Conservation (phyloP, 1,284 basidiomycete species). For the Takashimella koratensis region DNA sequence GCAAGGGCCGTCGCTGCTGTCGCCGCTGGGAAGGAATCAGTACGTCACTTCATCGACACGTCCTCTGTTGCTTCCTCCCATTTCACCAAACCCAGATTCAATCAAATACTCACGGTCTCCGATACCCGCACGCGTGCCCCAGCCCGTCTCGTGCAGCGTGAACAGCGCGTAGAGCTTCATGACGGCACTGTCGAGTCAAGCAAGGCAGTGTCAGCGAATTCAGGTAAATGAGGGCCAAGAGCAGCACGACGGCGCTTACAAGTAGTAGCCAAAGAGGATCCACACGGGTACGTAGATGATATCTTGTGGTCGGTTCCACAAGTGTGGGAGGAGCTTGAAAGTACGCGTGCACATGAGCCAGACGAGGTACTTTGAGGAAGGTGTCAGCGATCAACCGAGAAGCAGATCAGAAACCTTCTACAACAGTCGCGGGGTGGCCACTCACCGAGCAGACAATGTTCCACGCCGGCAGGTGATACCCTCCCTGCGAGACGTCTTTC, state of each 20-base stretch:
- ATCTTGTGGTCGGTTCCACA: constrained; percentile 78
- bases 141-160: constrained; percentile 82
- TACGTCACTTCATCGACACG: too few species aligned
- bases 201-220: constrained; percentile 4
- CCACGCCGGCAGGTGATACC: constrained; percentile 88
- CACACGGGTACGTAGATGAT: constrained; percentile 88
- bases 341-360: constrained; percentile 81
- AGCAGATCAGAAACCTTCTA: not conserved
- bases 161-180: constrained; percentile 82
- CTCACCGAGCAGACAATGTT: constrained; percentile 60
- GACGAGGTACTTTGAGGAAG: constrained; percentile 60
- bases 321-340: constrained; percentile 79
- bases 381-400: not conserved
- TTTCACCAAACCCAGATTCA: too few species aligned
- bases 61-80: too few species aligned
- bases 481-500: constrained; percentile 62
- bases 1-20: not conserved
- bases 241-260: too few species aligned
- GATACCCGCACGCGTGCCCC: constrained; percentile 87
- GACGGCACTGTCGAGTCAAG: constrained; percentile 64
- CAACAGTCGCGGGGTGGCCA: too few species aligned
- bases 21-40: too few species aligned
- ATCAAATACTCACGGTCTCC: constrained; percentile 60
- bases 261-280: constrained; percentile 75
- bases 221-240: too few species aligned